Evolutionary conservation across 2,329 filamentous ascomycete species (phyloP).

Genomic region (Diaporthe ampelina): DNA sequence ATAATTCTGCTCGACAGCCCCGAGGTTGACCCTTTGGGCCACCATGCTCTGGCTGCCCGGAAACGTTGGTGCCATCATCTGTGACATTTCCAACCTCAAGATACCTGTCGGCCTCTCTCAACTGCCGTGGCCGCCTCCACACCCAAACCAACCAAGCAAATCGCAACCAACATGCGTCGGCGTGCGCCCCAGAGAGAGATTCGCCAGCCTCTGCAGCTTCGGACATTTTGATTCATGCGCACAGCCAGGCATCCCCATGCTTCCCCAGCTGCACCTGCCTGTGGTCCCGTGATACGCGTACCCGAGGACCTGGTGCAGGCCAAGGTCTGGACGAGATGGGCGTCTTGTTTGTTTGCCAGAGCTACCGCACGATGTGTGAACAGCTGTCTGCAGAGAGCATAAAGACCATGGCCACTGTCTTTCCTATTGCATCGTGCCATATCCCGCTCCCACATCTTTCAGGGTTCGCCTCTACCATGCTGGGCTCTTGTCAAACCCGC

Average conservation of each 20-base stretch:
- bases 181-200: not conserved
- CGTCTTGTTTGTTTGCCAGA: not conserved
- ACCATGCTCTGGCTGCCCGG: not conserved
- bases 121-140: constrained; percentile 32
- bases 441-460: not conserved
- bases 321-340: not conserved
- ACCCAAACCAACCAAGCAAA: not conserved
- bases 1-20: not conserved
- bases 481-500: constrained; percentile 1
- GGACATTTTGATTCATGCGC: constrained; percentile 31
- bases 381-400: not conserved
- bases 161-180: not conserved
- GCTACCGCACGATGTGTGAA: not conserved
- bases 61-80: constrained; percentile 27
- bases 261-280: constrained; percentile 21
- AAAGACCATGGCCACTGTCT: not conserved
- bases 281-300: constrained; percentile 26
- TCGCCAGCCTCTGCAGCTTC: constrained; percentile 15
- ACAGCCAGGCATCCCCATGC: constrained; percentile 12
- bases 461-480: constrained; percentile 4
- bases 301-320: not conserved
- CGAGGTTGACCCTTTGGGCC: not conserved
- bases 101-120: constrained; percentile 9
- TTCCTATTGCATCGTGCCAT: not conserved
- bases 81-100: constrained; percentile 21